Base-by-base conservation (phyloP, 164 flowering plant genomes). In the Sedum album region DNA sequence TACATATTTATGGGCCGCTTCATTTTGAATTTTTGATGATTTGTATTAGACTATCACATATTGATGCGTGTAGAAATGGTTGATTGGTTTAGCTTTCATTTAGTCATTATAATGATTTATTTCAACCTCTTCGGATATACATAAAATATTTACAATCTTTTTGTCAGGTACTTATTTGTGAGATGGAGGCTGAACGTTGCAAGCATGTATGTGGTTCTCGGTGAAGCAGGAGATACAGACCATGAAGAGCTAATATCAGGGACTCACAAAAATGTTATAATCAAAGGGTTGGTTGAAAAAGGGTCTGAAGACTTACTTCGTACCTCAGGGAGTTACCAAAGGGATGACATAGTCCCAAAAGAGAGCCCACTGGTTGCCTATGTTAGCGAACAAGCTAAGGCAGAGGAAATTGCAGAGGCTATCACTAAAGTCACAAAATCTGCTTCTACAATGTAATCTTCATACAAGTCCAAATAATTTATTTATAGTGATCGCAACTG, bases 171-270 rank as follows among this genome's bases (percentile, higher is more conserved):
- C 80, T 81, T 94, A 4, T 91, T 90, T 51, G 97, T 92, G 11
- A 91, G 99, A 7, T 94, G 99, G 99, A 84, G 92, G 69, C 38
- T 91, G 73, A 88, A 90, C 28, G 88, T 91, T 1, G 83, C 95
- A 31, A 91, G 90, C 77, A 88, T 94, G 96, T 87, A 63, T 51
- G 95, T 94, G 33, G 61, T 94, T 64, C 82, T 88, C 18, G 99
- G 99, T 0, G 99, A 91, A 67, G 78, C 79, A 0, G 97, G 97
- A 2, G 99, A 94, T 68, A 88, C 97, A 0, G 99, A 94, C 66
- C 78, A 88, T 67, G 99, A 94, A 68, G 99, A 90, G 70, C 73
- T 91, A 72, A 84, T 86, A 61, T 78, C 92, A 0, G 99, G 97
- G 13, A 74, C 93, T 20, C 99, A 94, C 71, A 94, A 87, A 77